Conservation (phyloP, 805 yeast species). For the Wickerhamomyces chambardii region DNA sequence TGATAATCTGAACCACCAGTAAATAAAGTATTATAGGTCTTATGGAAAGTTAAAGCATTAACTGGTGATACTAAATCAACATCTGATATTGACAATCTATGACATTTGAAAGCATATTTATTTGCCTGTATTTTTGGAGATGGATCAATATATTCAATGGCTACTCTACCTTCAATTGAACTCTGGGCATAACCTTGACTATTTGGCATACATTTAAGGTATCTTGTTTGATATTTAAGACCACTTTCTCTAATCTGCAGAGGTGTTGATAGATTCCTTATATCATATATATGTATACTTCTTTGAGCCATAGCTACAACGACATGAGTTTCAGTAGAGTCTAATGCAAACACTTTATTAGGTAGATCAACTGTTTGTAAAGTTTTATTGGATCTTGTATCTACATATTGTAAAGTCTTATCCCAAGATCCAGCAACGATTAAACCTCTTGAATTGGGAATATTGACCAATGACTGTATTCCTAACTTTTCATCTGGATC, state of each 20-base stretch:
- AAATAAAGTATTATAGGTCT: slow-evolving; percentile 63
- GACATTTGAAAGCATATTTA: slow-evolving; percentile 79
- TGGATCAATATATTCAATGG: slow-evolving; percentile 59
- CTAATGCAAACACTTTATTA: slow-evolving; percentile 57
- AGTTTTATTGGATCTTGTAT: slow-evolving; percentile 19
- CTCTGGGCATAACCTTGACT: slow-evolving; percentile 55
- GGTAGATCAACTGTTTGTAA: slow-evolving; percentile 18
- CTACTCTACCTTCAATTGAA: slow-evolving; percentile 77
- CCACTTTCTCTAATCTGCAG: slow-evolving; percentile 51
- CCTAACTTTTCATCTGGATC: slow-evolving; percentile 26
- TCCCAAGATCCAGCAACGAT: slow-evolving; percentile 60
- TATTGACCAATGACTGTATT: slow-evolving; percentile 23
- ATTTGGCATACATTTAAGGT: slow-evolving; percentile 43
- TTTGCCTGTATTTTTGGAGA: slow-evolving; percentile 28
- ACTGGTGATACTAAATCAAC: slow-evolving; percentile 65
- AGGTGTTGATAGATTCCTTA: slow-evolving; percentile 35
- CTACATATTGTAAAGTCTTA: slow-evolving; percentile 37
- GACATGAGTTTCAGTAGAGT: slow-evolving; percentile 32
- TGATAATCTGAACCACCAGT: slow-evolving; percentile 93
- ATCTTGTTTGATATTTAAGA: slow-evolving; percentile 54
- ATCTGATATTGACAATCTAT: slow-evolving; percentile 38
- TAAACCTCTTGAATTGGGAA: slow-evolving; percentile 15
- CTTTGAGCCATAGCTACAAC: slow-evolving; percentile 49
- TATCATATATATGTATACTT: slow-evolving; percentile 48
- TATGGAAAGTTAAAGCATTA: slow-evolving; percentile 71